phyloP scores from a whole-genome alignment of 345 rosid species.

The Lenwebbia sp. region DNA sequence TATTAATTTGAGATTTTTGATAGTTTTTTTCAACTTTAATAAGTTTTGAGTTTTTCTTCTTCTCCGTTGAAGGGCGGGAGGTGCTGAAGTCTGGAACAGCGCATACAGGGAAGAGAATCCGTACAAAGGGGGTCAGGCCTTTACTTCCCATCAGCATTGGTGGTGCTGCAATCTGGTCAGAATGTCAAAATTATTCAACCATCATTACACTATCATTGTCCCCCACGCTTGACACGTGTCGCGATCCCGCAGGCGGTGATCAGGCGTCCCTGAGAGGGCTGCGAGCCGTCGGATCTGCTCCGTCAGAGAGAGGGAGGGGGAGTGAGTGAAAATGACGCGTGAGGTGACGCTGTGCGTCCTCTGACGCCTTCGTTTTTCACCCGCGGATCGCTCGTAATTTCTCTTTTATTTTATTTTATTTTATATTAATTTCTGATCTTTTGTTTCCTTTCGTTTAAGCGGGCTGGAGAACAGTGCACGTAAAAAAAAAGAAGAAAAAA shows the following conservation, averaged over 20 bases:
- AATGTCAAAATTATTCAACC: conserved; percentile 38
- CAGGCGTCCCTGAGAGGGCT: not conserved
- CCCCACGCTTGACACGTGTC: conserved; percentile 18
- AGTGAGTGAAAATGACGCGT: not conserved
- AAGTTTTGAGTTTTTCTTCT: not conserved
- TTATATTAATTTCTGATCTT: not conserved
- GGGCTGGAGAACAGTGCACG: not conserved
- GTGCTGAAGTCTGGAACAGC: not conserved
- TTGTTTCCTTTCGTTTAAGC: not conserved
- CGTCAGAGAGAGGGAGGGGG: not conserved
- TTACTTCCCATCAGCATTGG: not conserved
- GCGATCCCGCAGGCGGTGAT: not conserved
- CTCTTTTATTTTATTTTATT: rapidly evolving
- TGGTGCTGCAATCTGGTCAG: not conserved
- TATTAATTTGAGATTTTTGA: too few relatives aligned
- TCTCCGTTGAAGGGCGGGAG: not conserved
- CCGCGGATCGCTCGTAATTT: not conserved
- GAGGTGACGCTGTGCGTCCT: not conserved
- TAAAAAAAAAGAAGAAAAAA: too few relatives aligned
- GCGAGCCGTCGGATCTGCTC: conserved; percentile 25
- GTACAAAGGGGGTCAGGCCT: not conserved
- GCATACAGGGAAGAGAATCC: not conserved
- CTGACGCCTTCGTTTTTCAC: not conserved
- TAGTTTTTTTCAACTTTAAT: not conserved
- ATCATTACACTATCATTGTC: conserved; percentile 34